phyloP scores from a whole-genome alignment of 1,139 yeast genomes.

The Geotrichum restrictum region DNA sequence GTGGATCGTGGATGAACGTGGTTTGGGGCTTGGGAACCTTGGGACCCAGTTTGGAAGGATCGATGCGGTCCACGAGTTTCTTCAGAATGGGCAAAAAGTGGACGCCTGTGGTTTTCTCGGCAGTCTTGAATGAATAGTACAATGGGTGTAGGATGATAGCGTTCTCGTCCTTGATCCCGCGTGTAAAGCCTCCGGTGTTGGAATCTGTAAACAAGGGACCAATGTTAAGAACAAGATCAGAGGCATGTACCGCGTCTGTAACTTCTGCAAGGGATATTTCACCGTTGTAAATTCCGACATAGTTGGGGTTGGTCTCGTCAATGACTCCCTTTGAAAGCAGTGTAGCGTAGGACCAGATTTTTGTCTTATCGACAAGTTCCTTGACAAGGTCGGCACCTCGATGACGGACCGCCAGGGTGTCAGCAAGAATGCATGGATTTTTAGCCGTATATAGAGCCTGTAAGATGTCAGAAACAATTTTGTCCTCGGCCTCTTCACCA shows the following conservation, averaged over 20 bases:
- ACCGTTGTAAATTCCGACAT: constrained; percentile 65
- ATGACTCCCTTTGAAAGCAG: constrained; percentile 54
- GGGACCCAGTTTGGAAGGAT: constrained; percentile 35
- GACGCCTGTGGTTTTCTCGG: constrained; percentile 38
- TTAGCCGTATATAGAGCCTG: constrained; percentile 48
- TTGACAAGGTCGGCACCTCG: constrained; percentile 44
- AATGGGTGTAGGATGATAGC: constrained; percentile 44
- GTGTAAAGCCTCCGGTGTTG: constrained; percentile 45
- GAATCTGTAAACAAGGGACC: constrained; percentile 45
- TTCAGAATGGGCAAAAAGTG: constrained; percentile 49
- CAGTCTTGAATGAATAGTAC: constrained; percentile 46
- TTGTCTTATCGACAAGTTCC: constrained; percentile 46
- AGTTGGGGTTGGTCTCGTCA: constrained; percentile 57
- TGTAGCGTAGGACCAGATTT: constrained; percentile 47
- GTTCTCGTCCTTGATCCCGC: constrained; percentile 38
- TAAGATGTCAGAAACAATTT: constrained; percentile 48
- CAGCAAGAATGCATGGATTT: constrained; percentile 63
- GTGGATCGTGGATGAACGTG: constrained; percentile 23
- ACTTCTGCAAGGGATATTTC: constrained; percentile 46
- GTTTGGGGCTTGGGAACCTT: constrained; percentile 22
- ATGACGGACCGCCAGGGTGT: constrained; percentile 59
- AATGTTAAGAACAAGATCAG: constrained; percentile 41
- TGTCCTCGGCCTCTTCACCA: constrained; percentile 34
- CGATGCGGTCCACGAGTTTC: constrained; percentile 39
- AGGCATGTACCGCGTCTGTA: constrained; percentile 36